These are phyloP conservation scores for Acidiella bohemica DNA, from an alignment of 495 filamentous ascomycete genomes.

Conservation along the genomic window DNA sequence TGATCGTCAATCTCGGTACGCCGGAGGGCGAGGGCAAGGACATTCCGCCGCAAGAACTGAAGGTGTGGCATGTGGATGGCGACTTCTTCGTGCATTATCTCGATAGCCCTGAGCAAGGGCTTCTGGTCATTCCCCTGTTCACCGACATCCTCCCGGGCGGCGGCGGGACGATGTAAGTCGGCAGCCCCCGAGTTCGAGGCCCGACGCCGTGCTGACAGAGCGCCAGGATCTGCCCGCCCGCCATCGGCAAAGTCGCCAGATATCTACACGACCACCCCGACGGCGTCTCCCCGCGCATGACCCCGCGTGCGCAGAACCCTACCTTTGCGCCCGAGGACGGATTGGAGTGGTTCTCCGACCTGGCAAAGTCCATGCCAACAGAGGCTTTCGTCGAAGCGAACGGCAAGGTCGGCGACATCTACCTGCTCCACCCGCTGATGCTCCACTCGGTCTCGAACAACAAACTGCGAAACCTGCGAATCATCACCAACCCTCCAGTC, in stretches of 20 bases:
- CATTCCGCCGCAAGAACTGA: conserved; percentile 37
- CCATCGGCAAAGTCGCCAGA: conserved; percentile 42
- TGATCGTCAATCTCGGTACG: conserved; percentile 63
- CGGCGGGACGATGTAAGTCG: conserved; percentile 59
- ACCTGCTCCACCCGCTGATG: conserved; percentile 11
- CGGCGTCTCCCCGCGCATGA: conserved; percentile 56
- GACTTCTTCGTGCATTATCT: conserved; percentile 68
- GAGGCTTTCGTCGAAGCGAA: conserved; percentile 45
- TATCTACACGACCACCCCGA: conserved; percentile 53
- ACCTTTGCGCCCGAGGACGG: conserved; percentile 24
- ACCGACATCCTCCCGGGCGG: conserved; percentile 47
- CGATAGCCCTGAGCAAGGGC: conserved; percentile 57
- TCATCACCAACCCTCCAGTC: conserved; percentile 54
- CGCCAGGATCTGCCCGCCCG: conserved; percentile 48
- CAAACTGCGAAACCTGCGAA: conserved; percentile 1
- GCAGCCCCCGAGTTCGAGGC: no score
- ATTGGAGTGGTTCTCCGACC: conserved; percentile 41
- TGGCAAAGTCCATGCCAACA: conserved; percentile 33
- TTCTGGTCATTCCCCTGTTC: conserved; percentile 58
- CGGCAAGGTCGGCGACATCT: conserved; percentile 9
- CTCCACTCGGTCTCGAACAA: conserved; percentile 10
- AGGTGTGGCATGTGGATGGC: conserved; percentile 61
- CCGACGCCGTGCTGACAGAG: background rate
- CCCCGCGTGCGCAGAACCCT: conserved; percentile 35
- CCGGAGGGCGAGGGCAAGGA: conserved; percentile 39